phyloP scores from a whole-genome alignment of 768 basidiomycete species.

The Tulasnella sp. region DNA sequence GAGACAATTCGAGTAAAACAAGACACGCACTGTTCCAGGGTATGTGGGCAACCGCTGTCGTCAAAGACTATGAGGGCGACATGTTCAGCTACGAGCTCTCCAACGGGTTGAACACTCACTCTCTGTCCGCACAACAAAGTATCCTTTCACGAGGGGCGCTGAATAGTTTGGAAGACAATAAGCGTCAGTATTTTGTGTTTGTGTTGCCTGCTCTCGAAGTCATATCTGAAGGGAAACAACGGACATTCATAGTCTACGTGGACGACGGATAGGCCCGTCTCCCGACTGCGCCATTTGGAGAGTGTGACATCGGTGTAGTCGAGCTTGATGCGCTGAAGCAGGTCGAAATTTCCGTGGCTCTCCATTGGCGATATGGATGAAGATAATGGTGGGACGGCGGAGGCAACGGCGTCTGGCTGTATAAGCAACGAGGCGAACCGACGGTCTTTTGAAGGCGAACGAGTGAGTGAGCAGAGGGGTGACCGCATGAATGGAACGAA shows the following conservation, averaged over 20 bases:
- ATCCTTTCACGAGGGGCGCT: slow-evolving; percentile 86
- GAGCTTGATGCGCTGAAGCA: slow-evolving; percentile 62
- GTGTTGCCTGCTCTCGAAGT: slow-evolving; percentile 19
- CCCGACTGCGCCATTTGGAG: slow-evolving; percentile 80
- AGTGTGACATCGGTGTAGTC: slow-evolving; percentile 70
- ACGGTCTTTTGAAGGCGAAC: no score
- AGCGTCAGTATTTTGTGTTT: slow-evolving; percentile 1
- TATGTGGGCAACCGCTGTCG: slow-evolving; percentile 92
- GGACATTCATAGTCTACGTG: slow-evolving; percentile 83
- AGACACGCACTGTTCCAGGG: slow-evolving; percentile 74
- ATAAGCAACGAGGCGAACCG: no score
- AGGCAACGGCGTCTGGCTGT: no score
- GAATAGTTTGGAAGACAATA: neutral
- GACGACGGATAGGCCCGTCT: slow-evolving; percentile 80
- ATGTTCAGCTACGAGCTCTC: slow-evolving; percentile 10
- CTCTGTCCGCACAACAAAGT: slow-evolving; percentile 83
- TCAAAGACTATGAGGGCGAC: slow-evolving; percentile 56
- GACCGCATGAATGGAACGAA: no score
- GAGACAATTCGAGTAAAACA: neutral
- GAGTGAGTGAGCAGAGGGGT: no score
- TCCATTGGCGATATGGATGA: neutral
- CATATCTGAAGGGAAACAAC: slow-evolving; percentile 19
- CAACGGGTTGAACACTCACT: slow-evolving; percentile 38
- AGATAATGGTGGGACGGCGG: no score
- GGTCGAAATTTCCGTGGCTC: slow-evolving; percentile 68